Evolutionary conservation across 306 rosid genomes (phyloP).

Genomic region (Rosa rugosa): DNA sequence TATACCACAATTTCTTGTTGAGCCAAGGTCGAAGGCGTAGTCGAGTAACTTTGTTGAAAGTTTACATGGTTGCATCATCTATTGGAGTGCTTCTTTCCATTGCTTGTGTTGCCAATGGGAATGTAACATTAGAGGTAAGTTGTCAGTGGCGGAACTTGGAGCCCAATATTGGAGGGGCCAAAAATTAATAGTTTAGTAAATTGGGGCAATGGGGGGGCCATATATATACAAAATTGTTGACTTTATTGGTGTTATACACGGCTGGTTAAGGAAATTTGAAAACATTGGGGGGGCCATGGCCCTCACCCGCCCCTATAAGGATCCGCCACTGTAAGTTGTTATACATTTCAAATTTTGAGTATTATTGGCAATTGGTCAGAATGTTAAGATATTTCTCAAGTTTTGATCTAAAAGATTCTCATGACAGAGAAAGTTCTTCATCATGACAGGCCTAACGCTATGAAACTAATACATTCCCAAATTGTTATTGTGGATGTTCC

Average conservation of each 20-base stretch:
- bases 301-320: too few species aligned
- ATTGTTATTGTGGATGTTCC: background rate
- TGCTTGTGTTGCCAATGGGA: constrained; percentile 39
- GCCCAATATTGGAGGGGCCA: too few species aligned
- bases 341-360: background rate
- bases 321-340: constrained; percentile 31
- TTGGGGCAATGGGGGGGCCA: too few species aligned
- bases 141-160: too few species aligned
- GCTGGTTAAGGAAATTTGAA: too few species aligned
- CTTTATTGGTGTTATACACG: too few species aligned
- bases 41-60: constrained; percentile 47
- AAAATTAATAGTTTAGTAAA: too few species aligned
- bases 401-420: background rate
- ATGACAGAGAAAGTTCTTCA: background rate
- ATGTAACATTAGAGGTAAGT: constrained; percentile 52
- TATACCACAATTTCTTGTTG: constrained; percentile 18
- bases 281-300: too few species aligned
- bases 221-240: too few species aligned
- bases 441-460: background rate
- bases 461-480: background rate
- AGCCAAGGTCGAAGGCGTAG: constrained; percentile 72
- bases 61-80: constrained; percentile 50
- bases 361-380: background rate
- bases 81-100: constrained; percentile 35
- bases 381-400: background rate